Evolutionary conservation across 2,329 filamentous ascomycete species (phyloP), one percentile per base, ranked within the genome.

Genomic region (Rhinocladiella mackenziei): DNA sequence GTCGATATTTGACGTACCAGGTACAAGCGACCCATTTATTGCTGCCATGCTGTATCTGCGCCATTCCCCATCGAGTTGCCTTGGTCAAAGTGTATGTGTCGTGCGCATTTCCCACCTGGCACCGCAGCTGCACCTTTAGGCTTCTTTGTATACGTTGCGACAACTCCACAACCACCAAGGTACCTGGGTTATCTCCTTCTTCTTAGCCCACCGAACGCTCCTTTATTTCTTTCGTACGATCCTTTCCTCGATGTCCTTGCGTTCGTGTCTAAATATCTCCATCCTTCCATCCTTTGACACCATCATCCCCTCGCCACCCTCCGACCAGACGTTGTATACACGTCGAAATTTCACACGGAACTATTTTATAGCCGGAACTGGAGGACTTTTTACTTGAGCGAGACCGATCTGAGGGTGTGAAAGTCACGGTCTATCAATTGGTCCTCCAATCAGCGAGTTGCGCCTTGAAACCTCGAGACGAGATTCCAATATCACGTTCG

Each of bases 1-100:
- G 45, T 47, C 47, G 30, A 35, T 41, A 35, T 46, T 50, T 49
- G 39, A 49, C 50, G 42, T 52, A 49, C 45, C 45, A 49, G 46
- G 45, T 32, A 51, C 40, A 28, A 38, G 40, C 18, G 45, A 44
- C 41, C 45, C 48, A 43, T 45, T 43, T 28, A 39, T 35, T 33
- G 28, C 33, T 45, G 44, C 45, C 17, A 43, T 45, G 44, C 40
- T 35, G 32, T 39, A 39, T 47, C 39, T 33, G 32, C 45, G 42
- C 46, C 45, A 44, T 45, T 53, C 50, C 46, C 43, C 34, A 41
- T 46, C 32, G 30, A 53, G 43, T 32, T 25, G 31, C 40, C 39
- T 37, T 38, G 39, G 43, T 34, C 34, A 46, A 42, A 53, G 43
- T 47, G 50, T 46, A 23, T 43, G 32, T 31, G 41, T 51, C 33